Percentiles rank a stretch among this genome's conserved stretches.
These are phyloP conservation scores for Kodamaea fukazawae DNA, from an alignment of 805 yeast species.

Conservation along the genomic window DNA sequence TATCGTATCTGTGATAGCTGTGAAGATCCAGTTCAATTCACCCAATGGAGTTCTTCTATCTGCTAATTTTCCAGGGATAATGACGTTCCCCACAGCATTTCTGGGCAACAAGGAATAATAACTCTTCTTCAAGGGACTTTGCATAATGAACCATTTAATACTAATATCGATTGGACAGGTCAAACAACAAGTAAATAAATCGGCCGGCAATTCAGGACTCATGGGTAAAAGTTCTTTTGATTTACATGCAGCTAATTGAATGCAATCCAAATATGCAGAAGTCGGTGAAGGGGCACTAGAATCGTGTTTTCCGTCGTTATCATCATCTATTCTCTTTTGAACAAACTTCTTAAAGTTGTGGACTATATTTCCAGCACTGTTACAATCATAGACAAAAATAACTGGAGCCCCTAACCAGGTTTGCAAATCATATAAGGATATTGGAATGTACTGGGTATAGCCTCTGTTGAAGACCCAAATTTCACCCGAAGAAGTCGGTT, in stretches of 20 bases:
- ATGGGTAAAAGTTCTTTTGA: conserved; percentile 84
- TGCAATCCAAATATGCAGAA: conserved; percentile 74
- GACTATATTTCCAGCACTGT: conserved; percentile 90
- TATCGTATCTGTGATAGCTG: conserved; percentile 95
- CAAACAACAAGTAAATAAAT: conserved; percentile 89
- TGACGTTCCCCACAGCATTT: conserved; percentile 53
- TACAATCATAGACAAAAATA: conserved; percentile 91
- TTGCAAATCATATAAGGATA: conserved; percentile 89
- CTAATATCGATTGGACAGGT: conserved; percentile 96
- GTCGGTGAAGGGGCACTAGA: conserved; percentile 58
- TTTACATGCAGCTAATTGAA: conserved; percentile 89
- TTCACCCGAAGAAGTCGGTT: conserved; percentile 94
- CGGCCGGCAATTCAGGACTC: conserved; percentile 95
- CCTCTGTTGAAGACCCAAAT: conserved; percentile 98
- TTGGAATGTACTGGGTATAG: conserved; percentile 96
- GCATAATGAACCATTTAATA: conserved; percentile 86
- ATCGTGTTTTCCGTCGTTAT: conserved; percentile 59
- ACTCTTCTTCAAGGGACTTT: conserved; percentile 60
- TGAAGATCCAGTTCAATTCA: conserved; percentile 95
- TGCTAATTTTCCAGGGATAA: conserved; percentile 85
- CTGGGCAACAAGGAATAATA: conserved; percentile 47
- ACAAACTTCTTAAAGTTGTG: conserved; percentile 86
- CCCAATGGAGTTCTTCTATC: conserved; percentile 95
- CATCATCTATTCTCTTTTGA: conserved; percentile 85
- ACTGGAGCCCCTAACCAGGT: conserved; percentile 99